Conservation (phyloP, 805 yeast genomes). For the Saccharomycopsis javanensis region DNA sequence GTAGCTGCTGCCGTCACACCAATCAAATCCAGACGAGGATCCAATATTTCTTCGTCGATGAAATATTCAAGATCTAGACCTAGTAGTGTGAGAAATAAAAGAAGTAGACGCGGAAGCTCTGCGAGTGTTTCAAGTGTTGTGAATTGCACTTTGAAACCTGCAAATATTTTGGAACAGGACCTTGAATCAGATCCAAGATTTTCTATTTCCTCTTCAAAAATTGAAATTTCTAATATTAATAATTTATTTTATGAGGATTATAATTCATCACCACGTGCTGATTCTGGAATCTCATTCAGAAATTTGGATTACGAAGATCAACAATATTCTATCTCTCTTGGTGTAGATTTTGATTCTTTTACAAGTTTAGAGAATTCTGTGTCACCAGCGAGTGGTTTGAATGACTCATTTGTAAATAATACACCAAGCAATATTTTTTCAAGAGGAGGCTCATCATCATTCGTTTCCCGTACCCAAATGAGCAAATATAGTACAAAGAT, state of each 20-base stretch:
- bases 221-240: not conserved
- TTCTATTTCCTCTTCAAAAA: not conserved
- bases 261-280: not conserved
- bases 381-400: not conserved
- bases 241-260: not conserved
- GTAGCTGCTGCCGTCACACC: not conserved
- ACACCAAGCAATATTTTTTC: not conserved
- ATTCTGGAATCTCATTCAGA: not conserved
- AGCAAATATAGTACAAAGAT: not conserved
- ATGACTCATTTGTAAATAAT: not conserved
- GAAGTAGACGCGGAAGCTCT: not conserved
- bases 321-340: not conserved
- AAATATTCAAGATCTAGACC: not conserved
- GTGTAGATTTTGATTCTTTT: not conserved
- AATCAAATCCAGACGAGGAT: not conserved
- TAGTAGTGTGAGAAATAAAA: not conserved
- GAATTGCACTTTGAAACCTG: not conserved
- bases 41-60: not conserved
- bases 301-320: not conserved
- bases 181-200: not conserved
- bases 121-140: not conserved
- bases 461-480: not conserved
- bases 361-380: not conserved
- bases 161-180: not conserved
- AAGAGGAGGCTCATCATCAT: not conserved